Conservation (phyloP, 768 basidiomycete genomes). For the Chalciporus pseudorubinellus region DNA sequence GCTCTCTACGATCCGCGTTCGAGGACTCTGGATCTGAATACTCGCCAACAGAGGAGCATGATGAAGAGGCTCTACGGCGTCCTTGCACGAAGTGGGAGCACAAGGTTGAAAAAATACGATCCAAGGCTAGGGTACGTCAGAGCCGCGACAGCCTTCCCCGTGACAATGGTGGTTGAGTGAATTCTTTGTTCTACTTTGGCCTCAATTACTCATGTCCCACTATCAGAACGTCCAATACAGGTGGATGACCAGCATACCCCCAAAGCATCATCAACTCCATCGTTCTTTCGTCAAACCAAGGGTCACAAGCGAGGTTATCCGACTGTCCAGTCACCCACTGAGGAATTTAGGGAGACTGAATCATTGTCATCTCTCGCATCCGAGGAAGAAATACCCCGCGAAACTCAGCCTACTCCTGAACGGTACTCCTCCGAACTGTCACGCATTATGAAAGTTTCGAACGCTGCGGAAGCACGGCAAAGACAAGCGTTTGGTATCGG, state of each 20-base stretch:
- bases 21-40: constrained; percentile 33
- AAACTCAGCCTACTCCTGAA: background rate
- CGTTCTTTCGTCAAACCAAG: constrained; percentile 8
- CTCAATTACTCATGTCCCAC: constrained; percentile 6
- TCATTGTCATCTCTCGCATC: constrained; percentile 12
- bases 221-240: constrained; percentile 3
- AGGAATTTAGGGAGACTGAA: constrained; percentile 8
- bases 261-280: constrained; percentile 3
- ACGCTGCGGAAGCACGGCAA: constrained; percentile 43
- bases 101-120: constrained; percentile 10
- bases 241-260: constrained; percentile 24
- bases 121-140: constrained; percentile 1
- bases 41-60: constrained; percentile 25
- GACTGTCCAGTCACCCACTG: background rate
- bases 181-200: background rate
- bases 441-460: constrained; percentile 26
- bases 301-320: background rate
- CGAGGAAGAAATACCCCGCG: constrained; percentile 13
- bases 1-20: constrained; percentile 20
- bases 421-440: constrained; percentile 31
- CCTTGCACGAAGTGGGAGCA: constrained; percentile 2
- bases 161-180: constrained; percentile 12
- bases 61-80: background rate
- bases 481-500: constrained; percentile 52
- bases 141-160: background rate